Conservation (phyloP, 1,284 basidiomycete species). For the Amylostereum areolatum region DNA sequence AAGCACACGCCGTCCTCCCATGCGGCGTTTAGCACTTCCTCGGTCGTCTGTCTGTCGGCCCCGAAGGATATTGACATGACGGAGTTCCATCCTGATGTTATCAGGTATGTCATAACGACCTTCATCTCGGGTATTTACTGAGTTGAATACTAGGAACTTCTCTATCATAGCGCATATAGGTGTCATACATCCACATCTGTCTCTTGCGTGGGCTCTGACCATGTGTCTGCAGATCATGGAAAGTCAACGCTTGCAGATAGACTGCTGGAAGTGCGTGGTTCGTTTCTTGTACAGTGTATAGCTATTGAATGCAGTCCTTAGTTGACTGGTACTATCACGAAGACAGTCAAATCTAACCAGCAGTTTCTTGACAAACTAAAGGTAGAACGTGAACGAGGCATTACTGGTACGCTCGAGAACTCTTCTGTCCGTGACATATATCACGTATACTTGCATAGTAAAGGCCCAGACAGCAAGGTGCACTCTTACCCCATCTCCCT, state of each 20-base stretch:
- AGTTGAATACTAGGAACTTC: conserved; percentile 66
- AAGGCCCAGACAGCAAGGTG: conserved; percentile 90
- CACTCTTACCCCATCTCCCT: background rate
- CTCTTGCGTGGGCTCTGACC: background rate
- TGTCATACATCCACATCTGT: conserved; percentile 17
- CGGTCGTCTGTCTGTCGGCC: conserved; percentile 18
- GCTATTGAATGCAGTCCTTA: conserved; percentile 25
- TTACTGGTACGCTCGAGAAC: conserved; percentile 58
- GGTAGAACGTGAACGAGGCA: conserved; percentile 93
- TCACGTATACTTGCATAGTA: conserved; percentile 35
- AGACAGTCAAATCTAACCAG: conserved; percentile 60
- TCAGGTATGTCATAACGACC: conserved; percentile 48
- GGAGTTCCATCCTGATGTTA: conserved; percentile 67
- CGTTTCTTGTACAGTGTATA: background rate
- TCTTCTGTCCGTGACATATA: background rate
- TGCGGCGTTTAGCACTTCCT: conserved; percentile 27
- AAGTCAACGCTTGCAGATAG: conserved; percentile 92
- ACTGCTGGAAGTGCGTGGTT: conserved; percentile 55
- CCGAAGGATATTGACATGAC: conserved; percentile 47
- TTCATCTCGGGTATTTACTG: conserved; percentile 1
- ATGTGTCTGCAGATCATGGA: conserved; percentile 62
- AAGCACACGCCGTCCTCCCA: background rate
- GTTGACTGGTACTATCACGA: conserved; percentile 84
- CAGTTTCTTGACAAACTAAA: conserved; percentile 96
- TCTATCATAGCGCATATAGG: conserved; percentile 94